Evolutionary conservation across 2,329 filamentous ascomycete genomes (phyloP).

Genomic region (Colletotrichum sp.): DNA sequence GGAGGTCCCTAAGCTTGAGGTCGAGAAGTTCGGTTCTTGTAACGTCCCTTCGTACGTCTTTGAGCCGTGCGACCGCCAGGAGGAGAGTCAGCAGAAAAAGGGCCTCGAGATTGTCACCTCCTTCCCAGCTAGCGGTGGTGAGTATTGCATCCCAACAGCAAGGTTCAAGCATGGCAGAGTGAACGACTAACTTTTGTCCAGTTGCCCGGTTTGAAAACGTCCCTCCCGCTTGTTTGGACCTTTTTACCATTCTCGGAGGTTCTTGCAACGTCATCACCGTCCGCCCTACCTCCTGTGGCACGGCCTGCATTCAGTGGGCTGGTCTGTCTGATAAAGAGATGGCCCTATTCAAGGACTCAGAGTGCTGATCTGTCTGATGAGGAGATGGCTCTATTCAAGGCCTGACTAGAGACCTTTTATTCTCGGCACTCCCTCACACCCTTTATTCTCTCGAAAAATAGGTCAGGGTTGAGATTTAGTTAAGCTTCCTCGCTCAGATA

Average conservation of each 20-base stretch:
- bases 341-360: not conserved
- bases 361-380: not conserved
- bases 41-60: not conserved
- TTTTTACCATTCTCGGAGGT: not conserved
- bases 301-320: not conserved
- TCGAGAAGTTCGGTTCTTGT: not conserved
- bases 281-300: not conserved
- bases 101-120: not conserved
- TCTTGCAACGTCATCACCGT: not conserved
- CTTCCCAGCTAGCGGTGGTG: not conserved
- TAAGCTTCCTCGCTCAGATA: not conserved
- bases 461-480: not conserved
- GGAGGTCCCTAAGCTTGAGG: not conserved
- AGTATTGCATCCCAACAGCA: not conserved
- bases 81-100: not conserved
- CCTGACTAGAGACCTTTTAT: not conserved
- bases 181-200: not conserved
- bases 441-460: not conserved
- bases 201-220: not conserved
- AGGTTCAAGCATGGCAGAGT: not conserved
- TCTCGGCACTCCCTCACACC: not conserved
- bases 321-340: not conserved
- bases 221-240: not conserved
- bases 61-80: not conserved
- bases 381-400: not conserved